Base-by-base conservation (phyloP, 2,329 filamentous ascomycete genomes). In the Plenodomus biglobosus region DNA sequence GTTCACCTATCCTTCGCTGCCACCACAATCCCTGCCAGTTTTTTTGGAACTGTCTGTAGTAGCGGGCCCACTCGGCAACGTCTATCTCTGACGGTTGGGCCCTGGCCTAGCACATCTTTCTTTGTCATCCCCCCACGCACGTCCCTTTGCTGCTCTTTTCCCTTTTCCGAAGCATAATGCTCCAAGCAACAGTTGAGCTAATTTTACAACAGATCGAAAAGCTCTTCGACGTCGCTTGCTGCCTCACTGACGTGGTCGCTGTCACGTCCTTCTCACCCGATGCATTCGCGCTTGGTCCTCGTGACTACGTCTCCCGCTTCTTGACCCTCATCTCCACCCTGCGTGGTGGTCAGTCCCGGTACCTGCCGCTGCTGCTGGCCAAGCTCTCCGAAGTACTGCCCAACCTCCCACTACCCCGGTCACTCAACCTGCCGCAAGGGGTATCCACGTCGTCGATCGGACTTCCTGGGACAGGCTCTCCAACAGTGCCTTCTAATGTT, bases 341-440 rank as follows among this genome's bases (percentile, higher is more conserved):
- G 16, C 87, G 88, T n/a, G 85, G 83, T 48, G 88, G 88, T 6
- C 81, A 92, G 47, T 81, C 86, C 53, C 85, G 87, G 42, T 94
- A 90, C 66, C 76, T 92, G 13, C 89, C 89, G 2, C 78, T 95
- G 0, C 78, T 95, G 1, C 73, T 94, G 46, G 82, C 81, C 67
- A 94, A 92, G 73, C 81, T 92, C 34, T 80, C 85, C 52, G 87
- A 92, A 36, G 79, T 86, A 2, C 74, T 92, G 2, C 86, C 87
- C 41, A 71, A 67, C 51, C 64, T 72, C 15, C 66, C 68, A 44
- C 62, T 72, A 45, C 70, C 70, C 46, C 64, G 64, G 44, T 66
- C 67, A 24, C 47, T 71, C 46, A 66, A 68, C 50, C 44, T 69
- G 46, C 56, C 65, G 15, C 66, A 65, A 50, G 53, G 58, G 30